phyloP scores from a whole-genome alignment of 352 stramenopile genomes.

The Phytopythium kandeliae region DNA sequence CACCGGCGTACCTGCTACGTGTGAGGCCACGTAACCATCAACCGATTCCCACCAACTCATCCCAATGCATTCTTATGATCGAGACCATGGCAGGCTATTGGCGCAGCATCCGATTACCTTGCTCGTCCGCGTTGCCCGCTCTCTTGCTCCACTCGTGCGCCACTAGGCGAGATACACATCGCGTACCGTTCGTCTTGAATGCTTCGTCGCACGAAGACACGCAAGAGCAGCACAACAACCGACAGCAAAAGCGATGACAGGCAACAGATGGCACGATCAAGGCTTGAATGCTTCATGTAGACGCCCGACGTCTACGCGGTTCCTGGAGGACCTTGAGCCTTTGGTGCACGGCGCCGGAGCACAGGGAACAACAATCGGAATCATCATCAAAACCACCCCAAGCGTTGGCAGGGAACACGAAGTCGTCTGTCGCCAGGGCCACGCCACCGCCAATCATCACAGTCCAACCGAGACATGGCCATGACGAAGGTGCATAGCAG shows the following conservation, averaged over 20 bases:
- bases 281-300: background rate
- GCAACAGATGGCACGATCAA: background rate
- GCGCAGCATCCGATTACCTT: background rate
- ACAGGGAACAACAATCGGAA: constrained; percentile 26
- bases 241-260: constrained; percentile 4
- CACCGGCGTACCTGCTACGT: background rate
- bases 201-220: background rate
- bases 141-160: background rate
- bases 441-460: constrained; percentile 9
- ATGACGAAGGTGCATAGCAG: constrained; percentile 5
- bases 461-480: constrained; percentile 3
- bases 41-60: background rate
- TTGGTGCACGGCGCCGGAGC: constrained; percentile 17
- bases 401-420: constrained; percentile 20
- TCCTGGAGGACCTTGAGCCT: constrained; percentile 63
- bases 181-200: background rate
- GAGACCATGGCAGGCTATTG: background rate
- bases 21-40: background rate
- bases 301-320: constrained; percentile 24
- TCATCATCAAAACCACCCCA: constrained; percentile 31
- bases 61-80: constrained; percentile 3
- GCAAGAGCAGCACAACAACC: constrained; percentile 4
- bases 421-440: constrained; percentile 1
- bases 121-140: background rate
- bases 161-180: background rate